Base-by-base conservation (phyloP, 139 green algal species). In the Chlamydomonas schloesseri region DNA sequence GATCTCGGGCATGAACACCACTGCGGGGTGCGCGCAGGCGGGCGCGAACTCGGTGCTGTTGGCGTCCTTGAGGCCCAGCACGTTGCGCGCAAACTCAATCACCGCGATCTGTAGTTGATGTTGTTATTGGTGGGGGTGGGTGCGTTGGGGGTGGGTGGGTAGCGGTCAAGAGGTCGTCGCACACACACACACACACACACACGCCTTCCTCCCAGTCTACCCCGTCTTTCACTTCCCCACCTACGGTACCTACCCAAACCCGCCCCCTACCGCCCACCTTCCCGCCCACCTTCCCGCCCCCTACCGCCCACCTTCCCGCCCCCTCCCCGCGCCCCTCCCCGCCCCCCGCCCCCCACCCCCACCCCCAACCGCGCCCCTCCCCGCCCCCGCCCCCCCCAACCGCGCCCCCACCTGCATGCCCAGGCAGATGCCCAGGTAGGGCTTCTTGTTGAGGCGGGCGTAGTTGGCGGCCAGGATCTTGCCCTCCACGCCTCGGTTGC, bases 1-100 rank as follows among this genome's bases (percentile, higher is more conserved):
- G 47, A 87, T 93, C 94, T 99, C 98, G 0, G 98, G 98, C 98
- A 99, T 99, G 93, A 99, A 99, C 47, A 99, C 97, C 26, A 99
- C 96, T 55, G 92, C 96, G 0, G 97, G 97, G 57, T 96, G 47
- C 10, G 91, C 84, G 0, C 95, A 98, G 31, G 91, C 95, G 14
- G 85, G 83, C 17, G 97, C 91, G 81, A 99, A 98, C 92, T 99
- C 98, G 23, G 96, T 97, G 60, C 70, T 94, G 95, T 99, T 96
- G 72, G 98, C 98, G 17, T 97, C 93, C 24, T 84, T 82, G 53
- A 96, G 79, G 36, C 93, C 92, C 84, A 99, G 87, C 88, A 99
- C 95, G 81, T 96, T 97, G 78, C 98, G 95, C 6, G 96, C 96
- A 94, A 98, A 99, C 90, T 99, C 98, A n/a, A 99, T 98, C 29